Evolutionary conservation across 768 basidiomycete genomes (phyloP).

Genomic region (Mycena floridula): DNA sequence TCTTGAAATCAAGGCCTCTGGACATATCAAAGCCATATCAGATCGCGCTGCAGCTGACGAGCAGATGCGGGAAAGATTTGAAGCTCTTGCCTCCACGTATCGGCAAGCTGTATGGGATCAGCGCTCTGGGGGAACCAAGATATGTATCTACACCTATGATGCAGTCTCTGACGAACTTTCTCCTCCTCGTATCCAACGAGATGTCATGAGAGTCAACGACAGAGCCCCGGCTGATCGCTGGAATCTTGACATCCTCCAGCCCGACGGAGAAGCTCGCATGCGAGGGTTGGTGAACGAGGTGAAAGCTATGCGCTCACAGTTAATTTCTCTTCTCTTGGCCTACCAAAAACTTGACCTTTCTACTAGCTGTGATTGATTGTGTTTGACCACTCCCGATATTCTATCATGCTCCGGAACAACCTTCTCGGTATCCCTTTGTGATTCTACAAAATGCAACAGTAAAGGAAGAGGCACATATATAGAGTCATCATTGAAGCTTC

Average conservation of each 20-base stretch:
- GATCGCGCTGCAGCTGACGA: conserved; percentile 8
- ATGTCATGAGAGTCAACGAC: conserved; percentile 9
- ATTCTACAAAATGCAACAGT: no score
- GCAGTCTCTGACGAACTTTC: conserved; percentile 3
- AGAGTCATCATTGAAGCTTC: no score
- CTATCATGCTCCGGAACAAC: no score
- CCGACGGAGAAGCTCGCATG: conserved; percentile 5
- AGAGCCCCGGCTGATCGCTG: conserved; percentile 12
- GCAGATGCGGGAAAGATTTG: conserved; percentile 11
- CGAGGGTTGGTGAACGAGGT: conserved; percentile 8
- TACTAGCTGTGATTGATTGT: no score
- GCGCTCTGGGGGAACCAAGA: conserved; percentile 10
- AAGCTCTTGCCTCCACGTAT: conserved; percentile 3
- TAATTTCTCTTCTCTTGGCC: no score
- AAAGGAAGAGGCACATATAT: no score
- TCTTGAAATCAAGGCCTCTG: conserved; percentile 9
- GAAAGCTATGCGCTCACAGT: conserved; percentile 8
- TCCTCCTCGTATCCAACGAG: conserved; percentile 7
- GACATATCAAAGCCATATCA: conserved; percentile 6
- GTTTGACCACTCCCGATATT: no score
- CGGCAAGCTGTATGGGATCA: conserved; percentile 12
- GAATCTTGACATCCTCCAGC: conserved; percentile 12
- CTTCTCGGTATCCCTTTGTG: no score
- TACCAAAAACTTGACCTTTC: no score
- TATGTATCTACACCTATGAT: conserved; percentile 11